Base-by-base conservation (phyloP, 352 stramenopile genomes). In the Peronospora destructor region DNA sequence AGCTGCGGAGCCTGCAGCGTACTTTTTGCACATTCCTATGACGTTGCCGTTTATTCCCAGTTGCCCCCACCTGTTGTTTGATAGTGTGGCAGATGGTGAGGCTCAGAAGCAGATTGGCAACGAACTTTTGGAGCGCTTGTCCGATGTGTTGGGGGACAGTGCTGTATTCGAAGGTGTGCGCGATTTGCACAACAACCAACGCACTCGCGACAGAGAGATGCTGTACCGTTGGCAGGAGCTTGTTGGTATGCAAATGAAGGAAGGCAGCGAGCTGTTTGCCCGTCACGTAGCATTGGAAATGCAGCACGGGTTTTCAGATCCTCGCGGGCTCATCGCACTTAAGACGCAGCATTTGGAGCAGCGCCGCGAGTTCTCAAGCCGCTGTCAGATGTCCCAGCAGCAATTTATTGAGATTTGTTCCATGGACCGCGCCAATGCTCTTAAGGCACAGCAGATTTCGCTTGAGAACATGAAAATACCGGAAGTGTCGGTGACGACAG, bases 231-330 rank as follows among this genome's bases (percentile, higher is more conserved):
- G 79, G 79, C 79, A 90, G 52, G 79, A 90, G 23, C 64, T 90
- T 21, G 66, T 90, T 14, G 62, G 63, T 6, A 86, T 84, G 76
- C 79, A 90, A 49, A 90, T 90, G 79, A 87, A 88, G 39, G 79
- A 90, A 61, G 76, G 79, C 25, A 77, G 64, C 29, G 78, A 87
- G 23, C 52, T 90, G 13, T 87, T 79, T 39, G 60, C 65, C 4
- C 74, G 73, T 11, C 78, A 90, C 19, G 56, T 70, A 10, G 62
- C 62, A 19, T 45, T 71, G 0, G 76, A 86, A 43, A 71, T 71
- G 56, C 57, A 76, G 45, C 60, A 64, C 16, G 66, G 66, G 0
- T 68, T 69, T 34, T 61, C 59, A 2, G 73, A 84, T 21, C 56
- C 72, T 7, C 63, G 67, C 6, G 66, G 68, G 29, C 53, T 82